Evolutionary conservation across 2,329 filamentous ascomycete species (phyloP).

Genomic region (Gaeumannomyces sp.): DNA sequence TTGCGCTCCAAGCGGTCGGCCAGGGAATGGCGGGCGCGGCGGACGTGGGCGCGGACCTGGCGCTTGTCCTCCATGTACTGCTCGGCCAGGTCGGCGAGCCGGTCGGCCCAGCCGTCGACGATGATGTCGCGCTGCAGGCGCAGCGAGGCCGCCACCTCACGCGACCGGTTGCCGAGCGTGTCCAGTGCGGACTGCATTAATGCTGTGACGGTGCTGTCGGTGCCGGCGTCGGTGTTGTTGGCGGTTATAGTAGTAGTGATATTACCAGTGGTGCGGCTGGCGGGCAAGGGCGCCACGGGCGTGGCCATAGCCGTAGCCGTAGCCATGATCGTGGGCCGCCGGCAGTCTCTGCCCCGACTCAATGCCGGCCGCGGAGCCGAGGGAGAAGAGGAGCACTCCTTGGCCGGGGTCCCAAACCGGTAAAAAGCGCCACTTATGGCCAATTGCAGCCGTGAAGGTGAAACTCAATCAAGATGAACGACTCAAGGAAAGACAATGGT

Average conservation of each 20-base stretch:
- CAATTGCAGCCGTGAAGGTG: not conserved
- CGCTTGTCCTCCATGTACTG: constrained; percentile 10
- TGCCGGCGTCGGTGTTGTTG: not conserved
- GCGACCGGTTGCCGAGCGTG: not conserved
- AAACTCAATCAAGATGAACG: not conserved
- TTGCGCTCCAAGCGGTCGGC: not conserved
- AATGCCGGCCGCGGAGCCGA: not conserved
- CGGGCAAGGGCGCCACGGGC: not conserved
- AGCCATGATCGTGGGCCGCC: not conserved
- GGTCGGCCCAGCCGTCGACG: constrained; percentile 9
- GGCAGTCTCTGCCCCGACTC: not conserved
- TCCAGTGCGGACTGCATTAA: constrained; percentile 3
- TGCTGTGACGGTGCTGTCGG: not conserved
- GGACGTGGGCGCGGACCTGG: constrained; percentile 5
- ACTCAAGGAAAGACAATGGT: not conserved
- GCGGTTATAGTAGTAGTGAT: not conserved
- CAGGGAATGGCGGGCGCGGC: not conserved
- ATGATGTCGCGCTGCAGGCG: constrained; percentile 8
- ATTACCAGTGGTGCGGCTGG: not conserved
- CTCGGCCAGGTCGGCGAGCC: not conserved
- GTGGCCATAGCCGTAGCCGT: not conserved
- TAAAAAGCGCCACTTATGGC: not conserved
- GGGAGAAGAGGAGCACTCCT: not conserved
- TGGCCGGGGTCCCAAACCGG: not conserved
- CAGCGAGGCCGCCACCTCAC: constrained; percentile 3